Percentiles rank a stretch among this genome's conserved stretches.
Conservation (phyloP, 805 yeast genomes). For the Nematodospora valgi region DNA sequence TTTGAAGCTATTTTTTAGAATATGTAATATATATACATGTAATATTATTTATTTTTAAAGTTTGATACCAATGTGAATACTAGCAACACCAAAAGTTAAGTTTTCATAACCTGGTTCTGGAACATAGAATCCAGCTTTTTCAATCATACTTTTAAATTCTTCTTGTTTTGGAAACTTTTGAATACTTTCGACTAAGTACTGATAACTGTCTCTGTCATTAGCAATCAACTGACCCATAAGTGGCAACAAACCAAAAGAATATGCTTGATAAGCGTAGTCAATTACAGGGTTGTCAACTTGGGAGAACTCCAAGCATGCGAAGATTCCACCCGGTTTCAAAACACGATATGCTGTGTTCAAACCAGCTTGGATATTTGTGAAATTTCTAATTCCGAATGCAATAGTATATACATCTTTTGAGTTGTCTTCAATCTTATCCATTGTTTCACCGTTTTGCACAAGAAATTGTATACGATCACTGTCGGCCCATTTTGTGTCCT, state of each 20-base stretch:
- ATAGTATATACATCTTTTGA: conserved; percentile 95
- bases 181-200: conserved; percentile 92
- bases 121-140: conserved; percentile 90
- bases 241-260: conserved; percentile 85
- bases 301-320: conserved; percentile 93
- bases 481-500: conserved; percentile 58
- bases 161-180: conserved; percentile 90
- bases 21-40: conserved; percentile 1
- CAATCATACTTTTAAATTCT: conserved; percentile 84
- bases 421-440: conserved; percentile 79
- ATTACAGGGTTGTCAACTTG: conserved; percentile 80
- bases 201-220: conserved; percentile 93
- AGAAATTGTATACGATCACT: conserved; percentile 66
- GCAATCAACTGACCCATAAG: conserved; percentile 95
- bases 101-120: conserved; percentile 89
- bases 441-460: conserved; percentile 89
- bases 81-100: conserved; percentile 91
- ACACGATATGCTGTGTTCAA: conserved; percentile 93
- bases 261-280: conserved; percentile 76
- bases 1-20: conserved; percentile 6
- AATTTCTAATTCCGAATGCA: conserved; percentile 96
- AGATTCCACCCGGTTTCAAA: conserved; percentile 95
- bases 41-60: conserved; percentile 36
- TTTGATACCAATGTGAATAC: conserved; percentile 93
- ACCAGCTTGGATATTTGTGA: conserved; percentile 92